These are phyloP conservation scores for Suillus spraguei DNA, from an alignment of 768 basidiomycete genomes.

Conservation along the genomic window DNA sequence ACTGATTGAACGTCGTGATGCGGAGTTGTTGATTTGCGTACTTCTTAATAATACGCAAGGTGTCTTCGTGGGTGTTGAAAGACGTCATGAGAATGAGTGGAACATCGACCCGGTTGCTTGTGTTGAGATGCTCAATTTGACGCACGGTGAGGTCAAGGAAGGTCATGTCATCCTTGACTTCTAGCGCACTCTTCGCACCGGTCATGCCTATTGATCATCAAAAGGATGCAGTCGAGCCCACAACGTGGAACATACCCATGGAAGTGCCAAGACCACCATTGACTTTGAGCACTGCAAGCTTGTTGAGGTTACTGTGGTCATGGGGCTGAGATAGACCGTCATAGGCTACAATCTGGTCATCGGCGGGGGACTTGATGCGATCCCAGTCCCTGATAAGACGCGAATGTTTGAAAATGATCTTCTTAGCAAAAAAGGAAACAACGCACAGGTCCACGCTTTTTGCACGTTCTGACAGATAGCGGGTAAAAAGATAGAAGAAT, in stretches of 20 bases:
- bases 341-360: constrained; percentile 66
- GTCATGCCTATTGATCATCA: constrained; percentile 44
- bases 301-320: constrained; percentile 57
- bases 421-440: constrained; percentile 19
- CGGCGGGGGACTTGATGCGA: constrained; percentile 61
- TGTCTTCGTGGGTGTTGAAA: constrained; percentile 82
- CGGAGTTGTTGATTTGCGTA: constrained; percentile 79
- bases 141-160: constrained; percentile 68
- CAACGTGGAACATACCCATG: constrained; percentile 42
- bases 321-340: constrained; percentile 45
- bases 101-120: constrained; percentile 61
- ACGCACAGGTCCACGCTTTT: constrained; percentile 70
- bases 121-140: constrained; percentile 73
- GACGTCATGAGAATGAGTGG: constrained; percentile 84
- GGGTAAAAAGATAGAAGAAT: constrained; percentile 82
- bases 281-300: constrained; percentile 77
- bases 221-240: neutral
- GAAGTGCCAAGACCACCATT: constrained; percentile 77
- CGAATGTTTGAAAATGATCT: constrained; percentile 9
- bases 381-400: constrained; percentile 36
- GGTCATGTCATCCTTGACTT: constrained; percentile 73
- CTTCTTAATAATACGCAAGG: constrained; percentile 77
- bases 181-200: constrained; percentile 71
- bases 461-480: constrained; percentile 73
- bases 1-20: constrained; percentile 73